Evolutionary conservation across 2,329 filamentous ascomycete genomes (phyloP).

Genomic region (Monilinia aucupariae): DNA sequence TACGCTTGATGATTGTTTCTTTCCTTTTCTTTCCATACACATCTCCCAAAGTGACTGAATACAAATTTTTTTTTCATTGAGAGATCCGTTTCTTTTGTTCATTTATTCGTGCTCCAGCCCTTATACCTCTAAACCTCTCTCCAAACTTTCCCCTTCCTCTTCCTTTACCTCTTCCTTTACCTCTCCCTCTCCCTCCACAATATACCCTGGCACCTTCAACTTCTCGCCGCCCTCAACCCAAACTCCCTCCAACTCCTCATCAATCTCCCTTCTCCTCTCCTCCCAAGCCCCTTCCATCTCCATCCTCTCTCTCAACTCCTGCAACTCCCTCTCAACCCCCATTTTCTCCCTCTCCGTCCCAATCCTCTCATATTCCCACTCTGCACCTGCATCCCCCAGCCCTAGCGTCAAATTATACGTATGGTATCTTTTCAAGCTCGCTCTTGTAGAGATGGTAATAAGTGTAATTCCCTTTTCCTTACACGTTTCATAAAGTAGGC

Average conservation of each 20-base stretch:
- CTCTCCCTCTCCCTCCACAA: not conserved
- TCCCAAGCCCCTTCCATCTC: conserved; percentile 82
- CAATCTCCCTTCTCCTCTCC: conserved; percentile 70
- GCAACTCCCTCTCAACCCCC: conserved; percentile 84
- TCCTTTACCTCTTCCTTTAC: too few relatives aligned
- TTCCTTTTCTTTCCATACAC: too few relatives aligned
- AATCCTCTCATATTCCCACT: conserved; percentile 90
- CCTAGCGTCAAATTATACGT: conserved; percentile 84
- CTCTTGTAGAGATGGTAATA: conserved; percentile 92
- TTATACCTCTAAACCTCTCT: not conserved
- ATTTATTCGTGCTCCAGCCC: not conserved
- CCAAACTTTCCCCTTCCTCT: not conserved
- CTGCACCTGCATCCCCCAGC: conserved; percentile 70
- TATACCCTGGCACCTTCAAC: conserved; percentile 22
- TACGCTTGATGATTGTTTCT: too few relatives aligned
- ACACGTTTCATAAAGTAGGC: conserved; percentile 83
- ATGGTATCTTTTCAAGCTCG: conserved; percentile 92
- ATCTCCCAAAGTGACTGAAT: too few relatives aligned
- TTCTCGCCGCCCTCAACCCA: conserved; percentile 35
- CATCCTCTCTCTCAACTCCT: conserved; percentile 74
- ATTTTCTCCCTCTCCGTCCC: conserved; percentile 91
- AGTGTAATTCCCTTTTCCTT: conserved; percentile 93
- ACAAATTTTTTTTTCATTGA: not conserved
- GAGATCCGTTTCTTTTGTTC: too few relatives aligned
- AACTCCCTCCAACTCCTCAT: conserved; percentile 60